Evolutionary conservation across 495 filamentous ascomycete species (phyloP).

Genomic region (Geopyxis carbonaria): DNA sequence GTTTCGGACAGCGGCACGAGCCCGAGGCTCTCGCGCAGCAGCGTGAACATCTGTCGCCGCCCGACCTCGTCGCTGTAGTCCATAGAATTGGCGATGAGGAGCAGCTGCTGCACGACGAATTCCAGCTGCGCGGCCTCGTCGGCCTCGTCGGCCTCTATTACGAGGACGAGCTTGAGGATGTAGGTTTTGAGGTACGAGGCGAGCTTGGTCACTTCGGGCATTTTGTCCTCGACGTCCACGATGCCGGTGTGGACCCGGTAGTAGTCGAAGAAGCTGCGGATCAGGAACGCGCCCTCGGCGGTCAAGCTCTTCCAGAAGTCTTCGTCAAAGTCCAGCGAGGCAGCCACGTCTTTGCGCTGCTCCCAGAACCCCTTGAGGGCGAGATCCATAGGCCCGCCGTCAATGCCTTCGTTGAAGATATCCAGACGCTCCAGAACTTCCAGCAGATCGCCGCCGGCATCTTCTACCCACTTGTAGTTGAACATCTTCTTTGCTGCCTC

Average conservation of each 20-base stretch:
- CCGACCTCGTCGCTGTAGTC: constrained; percentile 95
- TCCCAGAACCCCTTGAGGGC: constrained; percentile 96
- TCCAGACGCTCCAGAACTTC: constrained; percentile 92
- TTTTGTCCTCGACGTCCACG: constrained; percentile 67
- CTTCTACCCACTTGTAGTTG: constrained; percentile 87
- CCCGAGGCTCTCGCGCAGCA: constrained; percentile 68
- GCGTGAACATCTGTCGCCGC: constrained; percentile 79
- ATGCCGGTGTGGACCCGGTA: constrained; percentile 53
- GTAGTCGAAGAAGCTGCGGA: constrained; percentile 83
- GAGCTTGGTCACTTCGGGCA: constrained; percentile 83
- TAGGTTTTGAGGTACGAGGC: constrained; percentile 69
- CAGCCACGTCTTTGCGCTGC: constrained; percentile 75
- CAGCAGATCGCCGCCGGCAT: constrained; percentile 65
- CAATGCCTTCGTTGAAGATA: constrained; percentile 71
- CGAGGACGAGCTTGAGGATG: constrained; percentile 55
- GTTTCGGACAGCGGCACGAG: constrained; percentile 81
- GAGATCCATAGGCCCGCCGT: constrained; percentile 75
- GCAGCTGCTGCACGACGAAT: constrained; percentile 85
- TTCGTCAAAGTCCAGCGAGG: constrained; percentile 64
- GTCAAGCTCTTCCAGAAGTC: constrained; percentile 73
- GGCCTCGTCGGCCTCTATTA: constrained; percentile 46
- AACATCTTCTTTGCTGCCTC: constrained; percentile 83
- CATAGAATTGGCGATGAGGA: constrained; percentile 76
- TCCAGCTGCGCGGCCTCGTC: constrained; percentile 60
- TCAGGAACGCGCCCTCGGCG: constrained; percentile 73